Conservation (phyloP, 83 land plant species). For the Picea abies region DNA sequence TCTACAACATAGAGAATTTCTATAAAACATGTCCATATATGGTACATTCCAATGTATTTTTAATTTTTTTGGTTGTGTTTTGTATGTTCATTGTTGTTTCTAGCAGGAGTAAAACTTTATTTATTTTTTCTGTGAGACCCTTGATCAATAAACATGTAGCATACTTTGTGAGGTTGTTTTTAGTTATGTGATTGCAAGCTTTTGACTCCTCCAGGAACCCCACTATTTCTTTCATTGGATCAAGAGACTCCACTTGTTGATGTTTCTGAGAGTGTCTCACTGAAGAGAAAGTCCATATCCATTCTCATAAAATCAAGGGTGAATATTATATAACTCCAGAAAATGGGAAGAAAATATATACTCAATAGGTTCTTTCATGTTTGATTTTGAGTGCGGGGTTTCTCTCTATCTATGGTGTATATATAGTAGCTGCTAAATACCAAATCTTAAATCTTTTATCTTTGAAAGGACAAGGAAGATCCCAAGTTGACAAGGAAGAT, state of each 20-base stretch:
- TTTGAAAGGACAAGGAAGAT: neutral
- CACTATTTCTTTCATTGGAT: slow-evolving; percentile 42
- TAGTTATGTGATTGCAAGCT: slow-evolving; percentile 30
- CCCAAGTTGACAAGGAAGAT: too few relatives aligned
- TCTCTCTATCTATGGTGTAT: neutral
- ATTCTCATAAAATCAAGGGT: slow-evolving; percentile 6
- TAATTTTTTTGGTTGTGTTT: too few relatives aligned
- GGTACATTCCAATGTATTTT: neutral
- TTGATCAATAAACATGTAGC: neutral
- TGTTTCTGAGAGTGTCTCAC: neutral
- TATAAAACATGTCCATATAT: neutral
- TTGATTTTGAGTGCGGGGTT: neutral
- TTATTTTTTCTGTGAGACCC: neutral
- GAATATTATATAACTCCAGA: neutral
- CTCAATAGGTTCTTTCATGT: neutral
- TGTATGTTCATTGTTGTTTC: neutral
- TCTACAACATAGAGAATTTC: neutral
- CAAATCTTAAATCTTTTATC: neutral
- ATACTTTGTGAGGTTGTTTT: neutral
- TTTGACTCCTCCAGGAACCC: slow-evolving; percentile 42
- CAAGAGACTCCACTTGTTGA: slow-evolving; percentile 23
- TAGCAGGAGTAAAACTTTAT: neutral
- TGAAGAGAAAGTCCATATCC: neutral
- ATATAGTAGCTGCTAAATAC: neutral
- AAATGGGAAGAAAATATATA: neutral